These are phyloP conservation scores for Pichia sp. DNA, from an alignment of 1,139 yeast species.

Conservation along the genomic window DNA sequence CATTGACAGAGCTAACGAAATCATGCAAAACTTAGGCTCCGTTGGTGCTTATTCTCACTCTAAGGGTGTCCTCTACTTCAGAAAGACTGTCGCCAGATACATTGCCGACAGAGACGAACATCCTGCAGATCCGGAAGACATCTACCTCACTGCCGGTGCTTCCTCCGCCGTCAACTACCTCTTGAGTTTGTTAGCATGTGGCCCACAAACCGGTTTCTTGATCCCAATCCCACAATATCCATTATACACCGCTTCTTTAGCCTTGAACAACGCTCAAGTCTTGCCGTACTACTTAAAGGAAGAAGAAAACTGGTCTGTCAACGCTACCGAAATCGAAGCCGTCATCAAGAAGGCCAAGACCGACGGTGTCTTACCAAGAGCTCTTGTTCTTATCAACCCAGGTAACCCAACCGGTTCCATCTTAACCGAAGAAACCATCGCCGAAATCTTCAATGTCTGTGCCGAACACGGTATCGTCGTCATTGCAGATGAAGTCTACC, in stretches of 20 bases:
- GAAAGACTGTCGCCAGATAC: conserved; percentile 79
- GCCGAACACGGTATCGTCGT: conserved; percentile 82
- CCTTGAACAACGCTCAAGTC: conserved; percentile 77
- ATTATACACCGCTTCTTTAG: conserved; percentile 87
- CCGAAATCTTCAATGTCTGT: conserved; percentile 70
- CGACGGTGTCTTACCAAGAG: conserved; percentile 65
- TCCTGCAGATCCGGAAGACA: conserved; percentile 63
- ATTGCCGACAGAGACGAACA: conserved; percentile 70
- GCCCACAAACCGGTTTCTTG: conserved; percentile 74
- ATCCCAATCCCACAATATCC: conserved; percentile 99
- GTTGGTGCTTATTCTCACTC: conserved; percentile 95
- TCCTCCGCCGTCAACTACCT: conserved; percentile 84
- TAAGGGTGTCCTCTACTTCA: conserved; percentile 73
- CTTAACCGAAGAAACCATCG: conserved; percentile 61
- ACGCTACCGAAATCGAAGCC: conserved; percentile 60
- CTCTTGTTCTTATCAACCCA: conserved; percentile 92
- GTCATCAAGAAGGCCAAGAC: conserved; percentile 51
- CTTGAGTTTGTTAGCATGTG: conserved; percentile 65
- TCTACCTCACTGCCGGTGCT: conserved; percentile 91
- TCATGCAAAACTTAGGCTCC: conserved; percentile 68
- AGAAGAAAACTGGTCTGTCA: conserved; percentile 77
- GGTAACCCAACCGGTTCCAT: conserved; percentile 98
- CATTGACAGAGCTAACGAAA: conserved; percentile 58
- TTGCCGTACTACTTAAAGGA: conserved; percentile 90
- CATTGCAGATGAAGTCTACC: conserved; percentile 98